Evolutionary conservation across 306 rosid genomes (phyloP).

Genomic region (Oxytropis ochrocephala): DNA sequence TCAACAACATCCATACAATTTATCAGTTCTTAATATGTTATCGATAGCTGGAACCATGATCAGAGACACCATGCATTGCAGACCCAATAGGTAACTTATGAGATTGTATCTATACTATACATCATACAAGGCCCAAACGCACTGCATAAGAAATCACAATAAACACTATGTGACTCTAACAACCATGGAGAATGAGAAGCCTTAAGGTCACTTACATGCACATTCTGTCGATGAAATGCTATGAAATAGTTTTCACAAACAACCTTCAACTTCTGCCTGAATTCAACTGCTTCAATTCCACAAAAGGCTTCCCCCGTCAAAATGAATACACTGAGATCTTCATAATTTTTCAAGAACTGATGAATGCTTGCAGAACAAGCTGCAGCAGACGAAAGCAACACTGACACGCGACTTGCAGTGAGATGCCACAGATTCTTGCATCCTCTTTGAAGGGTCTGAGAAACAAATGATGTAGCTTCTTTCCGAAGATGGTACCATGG

Average conservation of each 20-base stretch:
- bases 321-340: constrained; percentile 80
- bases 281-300: constrained; percentile 93
- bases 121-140: constrained; percentile 13
- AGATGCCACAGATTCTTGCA: constrained; percentile 97
- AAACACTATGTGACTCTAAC: constrained; percentile 14
- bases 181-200: constrained; percentile 16
- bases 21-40: neutral
- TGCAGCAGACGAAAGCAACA: constrained; percentile 83
- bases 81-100: neutral
- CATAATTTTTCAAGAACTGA: constrained; percentile 93
- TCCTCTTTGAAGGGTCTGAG: constrained; percentile 89
- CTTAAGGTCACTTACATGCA: constrained; percentile 63
- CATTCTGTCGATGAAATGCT: constrained; percentile 89
- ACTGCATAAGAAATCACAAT: constrained; percentile 3
- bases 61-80: constrained; percentile 6
- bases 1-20: neutral
- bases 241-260: constrained; percentile 92
- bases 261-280: constrained; percentile 86
- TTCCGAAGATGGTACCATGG: constrained; percentile 92
- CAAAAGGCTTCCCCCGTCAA: constrained; percentile 98
- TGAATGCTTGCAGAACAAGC: constrained; percentile 85
- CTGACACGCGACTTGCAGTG: constrained; percentile 86
- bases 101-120: constrained; percentile 6
- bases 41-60: constrained; percentile 4
- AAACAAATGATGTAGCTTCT: constrained; percentile 80